Base-by-base conservation (phyloP, 176 grass and related monocot species). In the Carex myosuroides region DNA sequence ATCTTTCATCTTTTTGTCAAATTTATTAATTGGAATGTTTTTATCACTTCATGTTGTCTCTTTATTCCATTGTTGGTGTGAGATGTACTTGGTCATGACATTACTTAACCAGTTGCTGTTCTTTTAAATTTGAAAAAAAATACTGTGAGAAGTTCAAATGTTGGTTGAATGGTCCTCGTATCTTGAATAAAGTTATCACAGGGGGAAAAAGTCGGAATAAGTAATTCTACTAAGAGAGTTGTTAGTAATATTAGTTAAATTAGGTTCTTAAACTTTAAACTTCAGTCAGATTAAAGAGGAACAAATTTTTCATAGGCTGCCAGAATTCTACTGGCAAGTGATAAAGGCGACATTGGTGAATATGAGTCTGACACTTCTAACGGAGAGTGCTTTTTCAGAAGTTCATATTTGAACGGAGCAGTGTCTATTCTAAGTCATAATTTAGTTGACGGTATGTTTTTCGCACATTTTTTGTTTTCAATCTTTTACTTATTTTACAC, bases 391-490 rank as follows among this genome's bases (percentile, higher is more conserved):
- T 80, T 57, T 83, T 86, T 86, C 81, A 60, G 52, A 54, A 61
- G 74, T 32, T 82, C 81, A 8, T 98, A 98, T 85, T 84, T 93
- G 52, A 90, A 84, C 0, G 83, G 88, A 83, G 89, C 90, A 73
- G 83, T 88, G 59, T 84, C 90, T 86, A 77, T 98, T 91, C 85
- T 98, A 46, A 87, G 75, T 84, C 13, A 60, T 44, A 81, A 82
- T 60, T 91, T 83, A 72, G 81, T 83, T 64, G 84, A 92, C n/a
- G 79, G 95, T 94, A 90, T 91, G 86, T 79, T 53, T 56, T 84
- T 79, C 20, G 6, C 86, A 59, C 35, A 60, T 39, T n/a, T 83
- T 55, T 82, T 67, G 63, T 65, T 65, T 66, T 54, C 39, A 46
- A 63, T 66, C 13, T 82, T 46, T 67, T 64, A 24, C 37, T 82